Evolutionary conservation across 352 stramenopile genomes (phyloP), one percentile per base, ranked within the genome.

Genomic region (Pythium dissimile): DNA sequence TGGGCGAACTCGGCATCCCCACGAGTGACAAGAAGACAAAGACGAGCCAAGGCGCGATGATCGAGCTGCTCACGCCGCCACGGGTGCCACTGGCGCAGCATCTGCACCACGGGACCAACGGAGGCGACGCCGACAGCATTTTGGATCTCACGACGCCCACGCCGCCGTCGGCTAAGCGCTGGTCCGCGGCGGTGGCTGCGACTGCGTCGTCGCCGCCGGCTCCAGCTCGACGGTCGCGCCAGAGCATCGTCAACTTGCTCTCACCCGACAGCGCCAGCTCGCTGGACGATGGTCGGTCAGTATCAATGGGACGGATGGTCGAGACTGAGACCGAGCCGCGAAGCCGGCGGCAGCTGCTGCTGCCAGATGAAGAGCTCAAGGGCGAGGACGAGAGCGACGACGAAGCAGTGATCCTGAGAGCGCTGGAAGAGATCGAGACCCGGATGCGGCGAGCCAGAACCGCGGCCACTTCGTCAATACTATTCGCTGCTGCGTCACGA

Each of bases 241-340:
- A 55, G 44, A 76, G 61, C 23, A 43, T 84, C 35, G 78, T 88
- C 5, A 68, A 85, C 49, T 51, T 89, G 52, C 75, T 74, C 18
- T 75, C 67, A 7, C 63, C 67, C 4, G 42, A 74, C 47, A 20
- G 54, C 15, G 18, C 42, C 30, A 46, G 44, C 10, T 30, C 24
- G 24, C 11, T 37, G 21, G 52, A 63, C 7, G 44, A 49, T 10
- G 10, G 21, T 20, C 23, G 53, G n/a, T n/a, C n/a, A n/a, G n/a
- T n/a, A n/a, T n/a, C n/a, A n/a, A n/a, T n/a, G n/a, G n/a, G n/a
- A n/a, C n/a, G 15, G 18, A 15, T 18, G 15, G 3, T 50, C 30
- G 27, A 20, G 28, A 50, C 18, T 18, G 52, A 43, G 30, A 46
- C 21, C 2, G 41, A 52, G 21, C 21, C 10, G 1, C 34, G 26